Evolutionary conservation across 2,329 filamentous ascomycete genomes (phyloP), one percentile per base, ranked within the genome.

Genomic region (Penicillium palitans): DNA sequence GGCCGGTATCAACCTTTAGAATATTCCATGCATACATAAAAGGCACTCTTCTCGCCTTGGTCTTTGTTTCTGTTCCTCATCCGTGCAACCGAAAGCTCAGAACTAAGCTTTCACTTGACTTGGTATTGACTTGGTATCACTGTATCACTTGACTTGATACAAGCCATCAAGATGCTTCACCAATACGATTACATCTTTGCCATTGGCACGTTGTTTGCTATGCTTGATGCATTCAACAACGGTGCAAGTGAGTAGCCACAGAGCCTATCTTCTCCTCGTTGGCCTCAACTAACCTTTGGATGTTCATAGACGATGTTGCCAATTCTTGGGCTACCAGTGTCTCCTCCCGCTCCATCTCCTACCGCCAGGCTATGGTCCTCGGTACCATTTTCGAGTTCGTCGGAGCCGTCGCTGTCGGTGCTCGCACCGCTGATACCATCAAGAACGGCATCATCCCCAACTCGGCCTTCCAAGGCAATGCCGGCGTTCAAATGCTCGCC

Each of bases 241-340:
- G 88, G 88, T 74, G 88, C 88, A 68, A 90, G 87, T 90, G 78
- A 77, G 86, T 84, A 25, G 13, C 29, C 15, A 35, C 12, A 29
- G 3, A 6, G 13, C 29, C 17, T 49, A 21, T 58, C 50, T 40
- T 31, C 46, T 29, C 19, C 12, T 39, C 1, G 6, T 49, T 52
- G 29, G 33, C 31, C 10, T 21, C 40, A 9, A 24, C 47, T 59
- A 40, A 47, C 21, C 5, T 6, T 35, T 39, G 27, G 0, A 45
- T 21, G 2, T 31, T 21, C 12, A 27, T 7, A 73, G 71, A 92
- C 76, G 90, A 93, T 88, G 90, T 93, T 57, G 90, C 90, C 70
- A 93, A 93, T 77, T 80, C 90, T 51, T 93, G 89, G 87, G 90
- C 90, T 8, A 93, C 90, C 67, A 88, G 85, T 68, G 89, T 93